Evolutionary conservation across 495 filamentous ascomycete genomes (phyloP), one percentile per base, ranked within the genome.

Genomic region (Penicillium pulvis): DNA sequence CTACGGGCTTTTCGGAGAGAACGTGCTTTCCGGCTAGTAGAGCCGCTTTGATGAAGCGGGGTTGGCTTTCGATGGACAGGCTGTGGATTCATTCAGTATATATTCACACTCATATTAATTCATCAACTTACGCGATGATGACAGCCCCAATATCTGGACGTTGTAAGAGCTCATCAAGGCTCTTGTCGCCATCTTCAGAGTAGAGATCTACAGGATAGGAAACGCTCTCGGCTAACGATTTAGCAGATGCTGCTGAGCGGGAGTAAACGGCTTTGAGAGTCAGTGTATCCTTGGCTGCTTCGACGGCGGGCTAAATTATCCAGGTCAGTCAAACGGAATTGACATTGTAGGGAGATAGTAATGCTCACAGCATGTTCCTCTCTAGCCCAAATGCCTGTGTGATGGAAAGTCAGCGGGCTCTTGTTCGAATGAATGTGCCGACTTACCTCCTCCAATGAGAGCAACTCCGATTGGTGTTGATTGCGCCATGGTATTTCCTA

Each of bases 1-100:
- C 85, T 26, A 90, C 77, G 26, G 88, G 89, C 66, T 91, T 92
- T 68, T 92, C 89, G 10, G 83, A 83, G 0, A 91, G 71, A 10
- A 91, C 88, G 67, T 89, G 86, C 60, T 91, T 91, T 28, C 85
- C 84, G 4, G 86, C 85, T 1, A 69, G 59, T 7, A 91, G 74
- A 5, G 85, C 65, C 10, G 48, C 33, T 11, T 54, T 53, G n/a
- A 69, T 52, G 19, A 53, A 62, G 14, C 30, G 44, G 26, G 54
- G 49, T 45, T 67, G 60, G 10, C 46, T 41, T n/a, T 45, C 49
- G 33, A 69, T 69, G 3, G 51, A 49, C 20, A 64, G 55, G 19
- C 60, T 60, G 16, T 45, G 14, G 20, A 43, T n/a, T 23, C 26
- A 16, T 17, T 28, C 2, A 51, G 66, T 17, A 41, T 1, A 1